Evolutionary conservation across 371 early-diverging fungal genomes (phyloP).

Genomic region (Mortierella sp.): DNA sequence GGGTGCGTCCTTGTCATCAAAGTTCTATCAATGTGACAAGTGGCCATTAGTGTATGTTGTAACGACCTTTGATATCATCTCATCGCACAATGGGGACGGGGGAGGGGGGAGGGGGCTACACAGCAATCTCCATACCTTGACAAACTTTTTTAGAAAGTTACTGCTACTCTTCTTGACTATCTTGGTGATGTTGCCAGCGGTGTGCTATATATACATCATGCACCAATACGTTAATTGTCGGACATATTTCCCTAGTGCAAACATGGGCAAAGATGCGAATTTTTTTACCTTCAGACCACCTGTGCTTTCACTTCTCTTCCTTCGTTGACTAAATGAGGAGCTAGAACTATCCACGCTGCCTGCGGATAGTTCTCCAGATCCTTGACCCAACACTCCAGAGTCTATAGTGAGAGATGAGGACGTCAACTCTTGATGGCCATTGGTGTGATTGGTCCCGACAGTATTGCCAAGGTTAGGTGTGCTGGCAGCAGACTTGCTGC

Average conservation of each 20-base stretch:
- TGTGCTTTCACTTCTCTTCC: conserved; percentile 50
- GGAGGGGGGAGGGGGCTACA: no score
- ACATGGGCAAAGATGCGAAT: conserved; percentile 1
- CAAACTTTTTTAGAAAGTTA: conserved; percentile 44
- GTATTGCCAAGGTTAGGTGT: conserved; percentile 37
- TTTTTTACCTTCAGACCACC: conserved; percentile 43
- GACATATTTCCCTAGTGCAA: conserved; percentile 4
- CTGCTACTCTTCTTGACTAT: conserved; percentile 50
- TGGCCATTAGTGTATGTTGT: no score
- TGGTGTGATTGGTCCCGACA: background rate
- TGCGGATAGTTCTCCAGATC: conserved; percentile 29
- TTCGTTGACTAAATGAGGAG: conserved; percentile 34
- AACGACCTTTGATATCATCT: no score
- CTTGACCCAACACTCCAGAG: conserved; percentile 11
- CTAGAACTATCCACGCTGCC: conserved; percentile 29
- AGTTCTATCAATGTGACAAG: conserved; percentile 19
- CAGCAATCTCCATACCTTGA: conserved; percentile 17
- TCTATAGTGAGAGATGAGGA: conserved; percentile 9
- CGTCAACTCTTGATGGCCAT: conserved; percentile 10
- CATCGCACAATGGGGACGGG: no score
- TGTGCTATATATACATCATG: conserved; percentile 21
- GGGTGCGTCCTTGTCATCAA: conserved; percentile 51
- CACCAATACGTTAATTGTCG: background rate
- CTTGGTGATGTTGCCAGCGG: conserved; percentile 36
- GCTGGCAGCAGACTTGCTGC: conserved; percentile 34